phyloP scores from a whole-genome alignment of 2,329 filamentous ascomycete species.

The Pseudopyrenochaeta lycopersici region DNA sequence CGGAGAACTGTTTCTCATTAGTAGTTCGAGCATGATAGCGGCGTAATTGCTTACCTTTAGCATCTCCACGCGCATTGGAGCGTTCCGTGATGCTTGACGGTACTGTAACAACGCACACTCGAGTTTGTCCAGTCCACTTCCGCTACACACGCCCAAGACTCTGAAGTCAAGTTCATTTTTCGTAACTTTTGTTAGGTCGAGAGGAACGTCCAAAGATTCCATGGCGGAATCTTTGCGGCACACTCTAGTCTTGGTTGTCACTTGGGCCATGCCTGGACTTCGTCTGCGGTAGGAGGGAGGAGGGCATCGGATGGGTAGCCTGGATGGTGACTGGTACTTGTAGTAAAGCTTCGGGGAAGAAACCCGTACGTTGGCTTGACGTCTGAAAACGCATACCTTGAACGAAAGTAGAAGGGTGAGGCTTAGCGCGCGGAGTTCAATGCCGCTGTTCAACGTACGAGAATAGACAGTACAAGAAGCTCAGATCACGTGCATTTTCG shows the following conservation, averaged over 20 bases:
- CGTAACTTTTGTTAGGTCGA: neutral
- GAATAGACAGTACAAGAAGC: neutral
- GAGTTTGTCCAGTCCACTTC: constrained; percentile 65
- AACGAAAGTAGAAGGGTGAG: neutral
- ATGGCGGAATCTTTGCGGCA: constrained; percentile 23
- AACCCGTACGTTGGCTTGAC: too few species aligned
- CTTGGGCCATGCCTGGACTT: neutral
- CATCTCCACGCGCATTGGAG: constrained; percentile 65
- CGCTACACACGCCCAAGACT: constrained; percentile 64
- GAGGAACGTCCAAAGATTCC: constrained; percentile 6
- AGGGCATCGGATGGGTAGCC: neutral
- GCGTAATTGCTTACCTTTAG: constrained; percentile 41
- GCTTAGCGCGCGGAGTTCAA: neutral
- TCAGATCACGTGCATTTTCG: constrained; percentile 8
- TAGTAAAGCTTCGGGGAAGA: too few species aligned
- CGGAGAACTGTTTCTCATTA: constrained; percentile 57
- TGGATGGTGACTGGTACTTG: too few species aligned
- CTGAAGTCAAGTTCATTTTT: constrained; percentile 56
- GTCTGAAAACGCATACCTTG: too few species aligned
- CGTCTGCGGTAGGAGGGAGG: neutral
- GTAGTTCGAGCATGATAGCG: neutral
- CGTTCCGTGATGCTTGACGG: constrained; percentile 60
- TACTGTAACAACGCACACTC: constrained; percentile 68
- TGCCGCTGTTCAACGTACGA: too few species aligned
- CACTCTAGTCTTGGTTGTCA: constrained; percentile 6